phyloP scores from a whole-genome alignment of 108 stramenopile species.

The Nannochloropsis salina region DNA sequence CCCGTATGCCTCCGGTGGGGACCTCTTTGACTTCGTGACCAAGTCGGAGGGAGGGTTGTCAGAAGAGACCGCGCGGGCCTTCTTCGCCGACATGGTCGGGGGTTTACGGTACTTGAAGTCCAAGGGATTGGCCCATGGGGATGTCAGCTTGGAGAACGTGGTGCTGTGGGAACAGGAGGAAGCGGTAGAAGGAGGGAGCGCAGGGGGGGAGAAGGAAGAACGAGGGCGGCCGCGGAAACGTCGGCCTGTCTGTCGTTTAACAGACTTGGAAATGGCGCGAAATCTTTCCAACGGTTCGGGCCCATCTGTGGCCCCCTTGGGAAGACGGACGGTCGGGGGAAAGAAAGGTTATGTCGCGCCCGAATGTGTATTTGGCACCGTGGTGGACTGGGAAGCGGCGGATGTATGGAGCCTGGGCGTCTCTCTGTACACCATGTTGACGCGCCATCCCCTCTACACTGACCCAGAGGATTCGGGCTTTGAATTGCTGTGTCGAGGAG shows the following conservation, averaged over 20 bases:
- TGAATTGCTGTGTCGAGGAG: not conserved
- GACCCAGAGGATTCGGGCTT: not conserved
- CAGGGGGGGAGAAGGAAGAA: not conserved
- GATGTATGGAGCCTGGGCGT: not conserved
- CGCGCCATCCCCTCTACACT: not conserved
- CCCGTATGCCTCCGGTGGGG: not conserved
- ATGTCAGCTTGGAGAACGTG: constrained; percentile 18
- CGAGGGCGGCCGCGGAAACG: not conserved
- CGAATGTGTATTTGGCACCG: not conserved
- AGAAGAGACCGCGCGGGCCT: not conserved
- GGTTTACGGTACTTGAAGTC: not conserved
- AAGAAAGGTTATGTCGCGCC: not conserved
- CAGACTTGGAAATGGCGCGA: not conserved
- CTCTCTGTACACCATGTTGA: not conserved
- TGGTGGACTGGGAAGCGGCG: not conserved
- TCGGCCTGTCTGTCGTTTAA: not conserved
- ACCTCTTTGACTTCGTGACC: not conserved
- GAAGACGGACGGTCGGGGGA: not conserved
- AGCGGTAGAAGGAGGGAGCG: not conserved
- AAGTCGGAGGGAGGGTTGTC: not conserved
- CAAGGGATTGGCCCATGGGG: not conserved
- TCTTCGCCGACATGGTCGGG: not conserved
- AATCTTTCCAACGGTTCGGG: not conserved
- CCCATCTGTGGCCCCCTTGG: not conserved
- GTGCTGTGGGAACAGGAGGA: constrained; percentile 5